A percentile compares a stretch with the other conserved stretches of the same genome.
phyloP scores from a whole-genome alignment of 179 eudicot species.

The Spergularia azorica region DNA sequence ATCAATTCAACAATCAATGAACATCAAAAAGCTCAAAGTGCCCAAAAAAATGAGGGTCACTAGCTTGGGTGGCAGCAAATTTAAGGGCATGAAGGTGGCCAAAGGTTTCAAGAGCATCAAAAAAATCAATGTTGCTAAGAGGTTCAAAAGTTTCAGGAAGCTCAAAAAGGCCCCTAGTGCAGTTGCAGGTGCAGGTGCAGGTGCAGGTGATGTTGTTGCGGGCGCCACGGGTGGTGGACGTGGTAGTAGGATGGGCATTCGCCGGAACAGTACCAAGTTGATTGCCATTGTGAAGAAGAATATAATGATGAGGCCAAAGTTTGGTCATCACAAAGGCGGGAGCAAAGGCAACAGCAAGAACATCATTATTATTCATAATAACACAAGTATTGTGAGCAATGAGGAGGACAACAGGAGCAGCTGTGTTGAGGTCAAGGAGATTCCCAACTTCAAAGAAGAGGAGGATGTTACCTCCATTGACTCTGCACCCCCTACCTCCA shows the following conservation, averaged over 20 bases:
- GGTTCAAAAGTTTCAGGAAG: slow-evolving; percentile 24
- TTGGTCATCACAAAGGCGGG: slow-evolving; percentile 19
- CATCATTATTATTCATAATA: slow-evolving; percentile 49
- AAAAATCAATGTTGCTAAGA: slow-evolving; percentile 25
- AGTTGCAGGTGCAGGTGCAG: neutral
- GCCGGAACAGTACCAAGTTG: slow-evolving; percentile 28
- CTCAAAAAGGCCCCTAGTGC: neutral
- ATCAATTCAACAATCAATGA: slow-evolving; percentile 14
- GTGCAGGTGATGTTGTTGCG: neutral
- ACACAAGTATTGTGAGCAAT: slow-evolving; percentile 46
- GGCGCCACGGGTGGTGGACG: neutral
- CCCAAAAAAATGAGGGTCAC: slow-evolving; percentile 34
- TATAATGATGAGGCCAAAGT: slow-evolving; percentile 32
- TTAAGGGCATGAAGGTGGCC: slow-evolving; percentile 35
- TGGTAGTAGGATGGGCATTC: slow-evolving; percentile 23
- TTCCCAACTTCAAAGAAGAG: slow-evolving; percentile 28
- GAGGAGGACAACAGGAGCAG: slow-evolving; percentile 49
- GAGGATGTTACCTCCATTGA: slow-evolving; percentile 37
- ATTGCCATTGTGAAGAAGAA: slow-evolving; percentile 37
- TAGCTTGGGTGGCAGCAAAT: slow-evolving; percentile 20
- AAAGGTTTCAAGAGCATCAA: slow-evolving; percentile 28
- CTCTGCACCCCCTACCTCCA: slow-evolving; percentile 33
- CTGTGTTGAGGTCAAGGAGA: slow-evolving; percentile 42
- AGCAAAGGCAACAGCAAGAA: slow-evolving; percentile 30
- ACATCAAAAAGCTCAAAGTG: slow-evolving; percentile 31